phyloP scores from a whole-genome alignment of 75 land plant species.

The Sequoia sempervirens region DNA sequence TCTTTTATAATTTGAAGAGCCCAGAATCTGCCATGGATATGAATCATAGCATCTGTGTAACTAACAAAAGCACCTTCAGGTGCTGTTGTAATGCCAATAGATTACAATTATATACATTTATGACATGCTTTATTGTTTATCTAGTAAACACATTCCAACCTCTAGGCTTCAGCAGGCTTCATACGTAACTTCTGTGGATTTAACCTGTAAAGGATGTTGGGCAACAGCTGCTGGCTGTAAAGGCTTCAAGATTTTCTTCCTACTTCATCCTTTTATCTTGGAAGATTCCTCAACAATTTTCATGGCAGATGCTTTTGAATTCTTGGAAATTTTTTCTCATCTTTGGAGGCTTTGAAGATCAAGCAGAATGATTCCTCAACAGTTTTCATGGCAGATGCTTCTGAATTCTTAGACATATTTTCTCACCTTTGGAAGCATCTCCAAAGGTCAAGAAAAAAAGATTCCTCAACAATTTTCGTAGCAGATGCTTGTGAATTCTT shows the following conservation, averaged over 20 bases:
- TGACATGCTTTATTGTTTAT: background rate
- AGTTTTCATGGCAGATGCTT: too few species aligned
- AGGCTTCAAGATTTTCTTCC: slow-evolving; percentile 38
- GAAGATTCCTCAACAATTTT: slow-evolving; percentile 7
- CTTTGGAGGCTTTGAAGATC: slow-evolving; percentile 12
- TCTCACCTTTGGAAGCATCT: too few species aligned
- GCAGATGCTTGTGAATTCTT: too few species aligned
- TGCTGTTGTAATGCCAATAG: background rate
- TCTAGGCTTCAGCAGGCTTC: background rate
- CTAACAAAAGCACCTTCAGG: background rate
- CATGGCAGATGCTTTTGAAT: slow-evolving; percentile 10
- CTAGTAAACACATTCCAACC: background rate
- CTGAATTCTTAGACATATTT: too few species aligned
- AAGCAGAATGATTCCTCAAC: too few species aligned
- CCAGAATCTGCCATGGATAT: background rate
- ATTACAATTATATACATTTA: background rate
- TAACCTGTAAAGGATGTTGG: background rate
- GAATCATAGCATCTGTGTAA: background rate
- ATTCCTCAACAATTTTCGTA: too few species aligned
- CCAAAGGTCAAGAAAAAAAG: too few species aligned
- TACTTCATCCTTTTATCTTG: slow-evolving; percentile 23
- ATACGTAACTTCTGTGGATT: background rate
- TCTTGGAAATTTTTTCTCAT: slow-evolving; percentile 4
- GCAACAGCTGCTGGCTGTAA: background rate
- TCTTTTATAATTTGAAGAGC: background rate